phyloP scores from a whole-genome alignment of 176 grass and related monocot species.

The Zizania latifolia region DNA sequence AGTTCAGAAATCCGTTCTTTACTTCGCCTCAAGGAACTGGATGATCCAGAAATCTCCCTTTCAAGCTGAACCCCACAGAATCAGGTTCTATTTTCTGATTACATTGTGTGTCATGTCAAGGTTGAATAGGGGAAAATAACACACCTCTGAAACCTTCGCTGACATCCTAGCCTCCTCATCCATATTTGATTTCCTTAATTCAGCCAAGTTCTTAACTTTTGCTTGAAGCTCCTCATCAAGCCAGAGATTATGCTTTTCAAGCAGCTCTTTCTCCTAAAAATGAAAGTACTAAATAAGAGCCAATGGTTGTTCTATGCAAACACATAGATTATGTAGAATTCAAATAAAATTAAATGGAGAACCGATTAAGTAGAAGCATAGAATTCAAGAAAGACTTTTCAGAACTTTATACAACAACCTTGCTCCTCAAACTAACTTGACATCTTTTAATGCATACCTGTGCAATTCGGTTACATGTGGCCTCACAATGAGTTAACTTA shows the following conservation, averaged over 20 bases:
- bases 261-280: conserved; percentile 86
- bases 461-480: conserved; percentile 66
- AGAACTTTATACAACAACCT: conserved; percentile 9
- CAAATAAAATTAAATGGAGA: not conserved
- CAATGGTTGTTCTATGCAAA: not conserved
- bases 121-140: conserved; percentile 15
- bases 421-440: not conserved
- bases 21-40: conserved; percentile 60
- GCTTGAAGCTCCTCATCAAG: conserved; percentile 75
- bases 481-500: conserved; percentile 59
- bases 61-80: conserved; percentile 60
- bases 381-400: not conserved
- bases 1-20: conserved; percentile 59
- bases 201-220: conserved; percentile 60
- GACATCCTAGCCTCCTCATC: conserved; percentile 77
- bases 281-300: conserved; percentile 6
- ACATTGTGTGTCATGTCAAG: not conserved
- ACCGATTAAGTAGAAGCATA: not conserved
- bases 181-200: conserved; percentile 69
- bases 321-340: not conserved
- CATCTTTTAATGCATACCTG: conserved; percentile 45
- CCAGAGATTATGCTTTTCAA: conserved; percentile 77
- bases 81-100: conserved; percentile 2
- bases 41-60: conserved; percentile 70
- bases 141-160: conserved; percentile 65